Evolutionary conservation across 2,329 filamentous ascomycete genomes (phyloP).

Genomic region (Epicoccum sorghinum): DNA sequence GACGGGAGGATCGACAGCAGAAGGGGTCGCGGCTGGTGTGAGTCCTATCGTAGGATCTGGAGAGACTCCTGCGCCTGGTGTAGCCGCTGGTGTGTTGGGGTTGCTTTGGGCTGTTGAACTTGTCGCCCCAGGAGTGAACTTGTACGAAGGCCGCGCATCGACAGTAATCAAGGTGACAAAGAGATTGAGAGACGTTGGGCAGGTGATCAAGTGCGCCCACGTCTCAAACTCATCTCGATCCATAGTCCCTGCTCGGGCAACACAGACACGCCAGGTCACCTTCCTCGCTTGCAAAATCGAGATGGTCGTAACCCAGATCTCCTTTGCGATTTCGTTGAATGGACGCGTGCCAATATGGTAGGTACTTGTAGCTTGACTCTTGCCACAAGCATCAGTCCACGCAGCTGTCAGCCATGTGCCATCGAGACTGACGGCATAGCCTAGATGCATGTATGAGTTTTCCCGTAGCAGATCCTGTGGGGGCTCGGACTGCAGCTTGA

Average conservation of each 20-base stretch:
- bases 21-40: slow-evolving; percentile 72
- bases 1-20: slow-evolving; percentile 51
- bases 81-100: slow-evolving; percentile 25
- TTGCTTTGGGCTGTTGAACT: slow-evolving; percentile 21
- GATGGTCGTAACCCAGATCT: slow-evolving; percentile 79
- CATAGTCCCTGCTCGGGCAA: slow-evolving; percentile 74
- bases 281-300: slow-evolving; percentile 73
- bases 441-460: slow-evolving; percentile 80
- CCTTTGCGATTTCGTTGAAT: slow-evolving; percentile 70
- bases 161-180: slow-evolving; percentile 65
- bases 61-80: slow-evolving; percentile 40
- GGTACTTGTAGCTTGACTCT: slow-evolving; percentile 73
- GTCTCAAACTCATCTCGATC: slow-evolving; percentile 66
- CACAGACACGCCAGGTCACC: slow-evolving; percentile 77
- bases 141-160: slow-evolving; percentile 68
- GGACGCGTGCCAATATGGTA: slow-evolving; percentile 71
- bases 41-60: slow-evolving; percentile 47
- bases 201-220: slow-evolving; percentile 45
- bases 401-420: slow-evolving; percentile 78
- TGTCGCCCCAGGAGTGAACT: slow-evolving; percentile 61
- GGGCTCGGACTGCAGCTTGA: slow-evolving; percentile 71
- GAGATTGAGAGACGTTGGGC: slow-evolving; percentile 45
- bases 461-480: slow-evolving; percentile 77
- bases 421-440: slow-evolving; percentile 77
- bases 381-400: slow-evolving; percentile 80